phyloP scores from a whole-genome alignment of 805 yeast genomes.

The Ogataea pilisensis region DNA sequence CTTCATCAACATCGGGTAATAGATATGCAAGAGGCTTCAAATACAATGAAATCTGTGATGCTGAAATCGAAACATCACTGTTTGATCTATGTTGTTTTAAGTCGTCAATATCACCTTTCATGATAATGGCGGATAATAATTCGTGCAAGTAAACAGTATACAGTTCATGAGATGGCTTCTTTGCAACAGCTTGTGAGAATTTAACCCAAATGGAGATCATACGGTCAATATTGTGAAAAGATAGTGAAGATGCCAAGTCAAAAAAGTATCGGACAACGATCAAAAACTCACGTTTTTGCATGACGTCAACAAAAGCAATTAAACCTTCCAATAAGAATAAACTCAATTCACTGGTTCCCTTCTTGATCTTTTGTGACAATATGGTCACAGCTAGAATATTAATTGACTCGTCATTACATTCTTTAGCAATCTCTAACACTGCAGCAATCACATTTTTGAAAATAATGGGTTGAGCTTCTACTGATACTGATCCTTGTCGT shows the following conservation, averaged over 20 bases:
- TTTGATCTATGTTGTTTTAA: constrained; percentile 76
- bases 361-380: constrained; percentile 66
- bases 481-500: constrained; percentile 16
- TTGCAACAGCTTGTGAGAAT: constrained; percentile 35
- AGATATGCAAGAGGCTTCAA: constrained; percentile 73
- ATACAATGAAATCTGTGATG: constrained; percentile 57
- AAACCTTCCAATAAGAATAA: constrained; percentile 56
- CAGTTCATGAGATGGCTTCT: constrained; percentile 38
- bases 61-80: constrained; percentile 64
- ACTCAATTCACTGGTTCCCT: constrained; percentile 49
- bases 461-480: constrained; percentile 30
- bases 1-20: constrained; percentile 53
- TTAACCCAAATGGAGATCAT: constrained; percentile 48
- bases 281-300: constrained; percentile 63
- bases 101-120: constrained; percentile 75
- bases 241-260: constrained; percentile 34
- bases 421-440: constrained; percentile 58
- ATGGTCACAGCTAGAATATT: constrained; percentile 76
- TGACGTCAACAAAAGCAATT: constrained; percentile 54
- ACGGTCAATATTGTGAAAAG: constrained; percentile 28
- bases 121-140: constrained; percentile 59
- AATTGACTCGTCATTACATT: constrained; percentile 67
- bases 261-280: constrained; percentile 57
- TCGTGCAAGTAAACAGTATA: constrained; percentile 59
- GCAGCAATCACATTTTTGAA: constrained; percentile 69